phyloP scores from a whole-genome alignment of 306 rosid genomes.

The Cucurbita moschata region DNA sequence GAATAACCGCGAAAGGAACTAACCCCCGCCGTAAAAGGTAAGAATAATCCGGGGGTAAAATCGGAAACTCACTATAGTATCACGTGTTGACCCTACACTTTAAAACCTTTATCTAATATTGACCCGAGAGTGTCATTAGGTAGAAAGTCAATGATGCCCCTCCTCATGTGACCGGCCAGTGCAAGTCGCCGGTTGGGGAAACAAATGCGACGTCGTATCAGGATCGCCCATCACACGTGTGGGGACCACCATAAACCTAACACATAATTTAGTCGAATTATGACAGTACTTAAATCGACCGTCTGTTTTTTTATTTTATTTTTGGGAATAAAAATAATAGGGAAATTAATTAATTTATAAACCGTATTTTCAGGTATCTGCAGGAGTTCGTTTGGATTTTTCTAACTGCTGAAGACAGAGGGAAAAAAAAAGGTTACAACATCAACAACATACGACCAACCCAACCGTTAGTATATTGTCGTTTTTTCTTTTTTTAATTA shows the following conservation, averaged over 20 bases:
- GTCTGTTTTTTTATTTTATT: background rate
- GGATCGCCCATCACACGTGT: background rate
- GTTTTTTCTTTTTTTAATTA: background rate
- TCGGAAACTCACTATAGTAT: background rate
- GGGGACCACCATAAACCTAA: background rate
- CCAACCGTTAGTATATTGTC: constrained; percentile 16
- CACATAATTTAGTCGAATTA: constrained; percentile 3
- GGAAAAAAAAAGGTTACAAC: constrained; percentile 6
- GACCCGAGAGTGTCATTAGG: background rate
- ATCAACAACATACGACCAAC: constrained; percentile 6
- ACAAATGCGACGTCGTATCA: background rate
- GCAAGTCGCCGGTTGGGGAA: background rate
- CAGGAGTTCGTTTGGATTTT: constrained; percentile 22
- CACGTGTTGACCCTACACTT: background rate
- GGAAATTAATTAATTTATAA: background rate
- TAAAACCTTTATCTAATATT: background rate
- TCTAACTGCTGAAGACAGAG: constrained; percentile 26
- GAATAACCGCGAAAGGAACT: constrained; percentile 25
- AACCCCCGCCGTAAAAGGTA: constrained; percentile 33
- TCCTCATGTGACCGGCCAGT: background rate
- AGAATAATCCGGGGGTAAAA: constrained; percentile 5
- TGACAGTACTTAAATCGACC: background rate
- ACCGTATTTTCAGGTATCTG: constrained; percentile 1
- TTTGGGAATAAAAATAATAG: too few relatives aligned
- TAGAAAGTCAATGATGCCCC: constrained; percentile 9